phyloP scores from a whole-genome alignment of 2,329 filamentous ascomycete species.

The Xylariomycetidae sp. region DNA sequence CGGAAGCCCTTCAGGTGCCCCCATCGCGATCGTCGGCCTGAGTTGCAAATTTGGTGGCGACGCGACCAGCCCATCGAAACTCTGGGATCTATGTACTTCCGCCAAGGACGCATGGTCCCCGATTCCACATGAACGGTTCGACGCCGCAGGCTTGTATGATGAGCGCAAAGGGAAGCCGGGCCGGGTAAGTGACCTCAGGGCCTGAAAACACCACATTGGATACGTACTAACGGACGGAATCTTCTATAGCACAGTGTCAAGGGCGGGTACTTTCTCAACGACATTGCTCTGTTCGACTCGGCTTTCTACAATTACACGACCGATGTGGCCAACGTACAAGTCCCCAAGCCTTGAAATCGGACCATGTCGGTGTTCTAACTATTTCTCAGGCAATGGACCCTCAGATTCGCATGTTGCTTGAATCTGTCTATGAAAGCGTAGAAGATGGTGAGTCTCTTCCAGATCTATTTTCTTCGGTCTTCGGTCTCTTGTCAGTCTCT shows the following conservation, averaged over 20 bases:
- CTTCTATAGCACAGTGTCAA: background rate
- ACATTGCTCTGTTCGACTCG: conserved; percentile 1
- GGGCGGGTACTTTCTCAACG: conserved; percentile 3
- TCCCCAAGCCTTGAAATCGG: too few species aligned
- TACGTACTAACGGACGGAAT: background rate
- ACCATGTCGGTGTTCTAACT: background rate
- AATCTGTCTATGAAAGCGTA: conserved; percentile 24
- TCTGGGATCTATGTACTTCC: conserved; percentile 1
- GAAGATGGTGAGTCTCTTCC: conserved; percentile 22
- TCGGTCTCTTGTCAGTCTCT: background rate
- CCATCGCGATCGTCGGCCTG: conserved; percentile 2
- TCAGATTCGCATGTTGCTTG: conserved; percentile 25
- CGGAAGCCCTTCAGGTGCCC: background rate
- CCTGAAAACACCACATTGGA: too few species aligned
- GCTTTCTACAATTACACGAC: conserved; percentile 1
- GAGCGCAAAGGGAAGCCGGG: background rate
- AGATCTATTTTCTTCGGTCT: background rate
- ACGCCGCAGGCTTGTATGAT: background rate
- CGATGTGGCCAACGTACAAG: background rate
- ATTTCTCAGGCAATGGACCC: conserved; percentile 27
- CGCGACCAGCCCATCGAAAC: conserved; percentile 1
- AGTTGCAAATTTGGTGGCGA: conserved; percentile 1
- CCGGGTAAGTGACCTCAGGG: background rate
- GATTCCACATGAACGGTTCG: background rate
- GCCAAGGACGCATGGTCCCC: conserved; percentile 1